Base-by-base conservation (phyloP, 2,329 filamentous ascomycete genomes). In the Aureobasidium sp. region DNA sequence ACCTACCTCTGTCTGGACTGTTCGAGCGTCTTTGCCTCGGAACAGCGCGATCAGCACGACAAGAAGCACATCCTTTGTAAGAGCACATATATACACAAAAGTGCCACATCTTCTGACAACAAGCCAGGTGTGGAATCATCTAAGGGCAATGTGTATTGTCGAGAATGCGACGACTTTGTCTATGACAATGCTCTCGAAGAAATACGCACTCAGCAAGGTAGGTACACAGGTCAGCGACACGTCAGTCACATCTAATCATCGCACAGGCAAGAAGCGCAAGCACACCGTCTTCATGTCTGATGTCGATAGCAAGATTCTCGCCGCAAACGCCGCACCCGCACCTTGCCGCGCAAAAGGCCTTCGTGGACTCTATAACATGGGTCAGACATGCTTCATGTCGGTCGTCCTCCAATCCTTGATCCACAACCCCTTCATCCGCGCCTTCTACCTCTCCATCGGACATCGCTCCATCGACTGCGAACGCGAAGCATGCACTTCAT, bases 351-450 rank as follows among this genome's bases (percentile, higher is more conserved):
- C 91, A 21, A 91, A 88, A 67, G 93, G 94, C 10, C 84, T 97
- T 42, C 86, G 94, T 39, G 93, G 93, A 36, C 88, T 99, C 64
- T 97, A 96, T 75, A 99, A 97, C 71, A 93, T 96, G 73, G 94
- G 93, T n/a, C 91, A 95, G 62, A 97, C 94, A 11, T 99, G 93
- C 78, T 99, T 97, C 75, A 93, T 97, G 82, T 96, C 94, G 68
- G 93, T 97, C 34, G 91, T 97, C 51, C 81, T 99, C 16, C 94
- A 97, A 74, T 91, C 89, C 61, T 86, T 99, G 68, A 83, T 97
- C 60, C 93, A 97, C 77, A 97, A 97, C 71, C 93, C 93, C 0
- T 82, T 97, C 48, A 82, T 99, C 34, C 86, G 90, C 63, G 92
- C 93, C 68, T 97, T 90, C 74, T 97, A 96, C 73, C 85, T 99